Evolutionary conservation across 2,329 filamentous ascomycete species (phyloP).

Genomic region (Sporothrix phasma): DNA sequence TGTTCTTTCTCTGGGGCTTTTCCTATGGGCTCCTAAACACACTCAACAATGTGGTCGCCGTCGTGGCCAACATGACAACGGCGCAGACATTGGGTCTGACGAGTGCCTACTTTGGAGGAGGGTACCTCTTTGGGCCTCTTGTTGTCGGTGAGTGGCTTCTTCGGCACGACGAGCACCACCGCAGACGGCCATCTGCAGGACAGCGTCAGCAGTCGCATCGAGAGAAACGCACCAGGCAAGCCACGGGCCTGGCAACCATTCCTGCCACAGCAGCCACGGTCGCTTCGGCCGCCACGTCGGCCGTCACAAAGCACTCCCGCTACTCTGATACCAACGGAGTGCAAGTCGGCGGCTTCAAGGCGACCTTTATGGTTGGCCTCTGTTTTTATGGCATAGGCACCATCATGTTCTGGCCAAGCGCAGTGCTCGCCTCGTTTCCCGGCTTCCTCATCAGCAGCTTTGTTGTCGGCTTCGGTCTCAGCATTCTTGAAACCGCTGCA

Average conservation of each 20-base stretch:
- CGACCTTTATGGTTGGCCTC: slow-evolving; percentile 68
- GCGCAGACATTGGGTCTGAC: slow-evolving; percentile 58
- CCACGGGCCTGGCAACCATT: neutral
- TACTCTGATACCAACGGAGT: slow-evolving; percentile 25
- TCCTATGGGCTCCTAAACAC: slow-evolving; percentile 80
- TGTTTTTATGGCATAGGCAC: slow-evolving; percentile 65
- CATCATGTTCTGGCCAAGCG: slow-evolving; percentile 80
- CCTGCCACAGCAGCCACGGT: neutral
- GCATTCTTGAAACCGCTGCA: slow-evolving; percentile 68
- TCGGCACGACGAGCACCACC: slow-evolving; percentile 52
- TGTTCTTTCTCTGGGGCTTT: slow-evolving; percentile 81
- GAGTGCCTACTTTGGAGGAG: slow-evolving; percentile 59
- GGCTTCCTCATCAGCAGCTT: slow-evolving; percentile 68
- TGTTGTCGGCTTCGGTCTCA: slow-evolving; percentile 67
- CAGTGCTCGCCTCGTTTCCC: slow-evolving; percentile 61
- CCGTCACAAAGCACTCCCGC: neutral
- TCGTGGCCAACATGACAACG: slow-evolving; percentile 49
- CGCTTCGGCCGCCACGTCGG: neutral
- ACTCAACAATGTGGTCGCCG: slow-evolving; percentile 61
- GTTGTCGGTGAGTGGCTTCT: slow-evolving; percentile 62
- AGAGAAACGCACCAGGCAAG: neutral
- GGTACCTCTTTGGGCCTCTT: slow-evolving; percentile 60
- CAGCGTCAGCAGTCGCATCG: neutral
- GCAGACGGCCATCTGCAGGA: slow-evolving; percentile 29
- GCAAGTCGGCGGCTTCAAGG: slow-evolving; percentile 59